Evolutionary conservation across 768 basidiomycete genomes (phyloP), one percentile per base, ranked within the genome.

Genomic region (Rhizopogon vulgaris): DNA sequence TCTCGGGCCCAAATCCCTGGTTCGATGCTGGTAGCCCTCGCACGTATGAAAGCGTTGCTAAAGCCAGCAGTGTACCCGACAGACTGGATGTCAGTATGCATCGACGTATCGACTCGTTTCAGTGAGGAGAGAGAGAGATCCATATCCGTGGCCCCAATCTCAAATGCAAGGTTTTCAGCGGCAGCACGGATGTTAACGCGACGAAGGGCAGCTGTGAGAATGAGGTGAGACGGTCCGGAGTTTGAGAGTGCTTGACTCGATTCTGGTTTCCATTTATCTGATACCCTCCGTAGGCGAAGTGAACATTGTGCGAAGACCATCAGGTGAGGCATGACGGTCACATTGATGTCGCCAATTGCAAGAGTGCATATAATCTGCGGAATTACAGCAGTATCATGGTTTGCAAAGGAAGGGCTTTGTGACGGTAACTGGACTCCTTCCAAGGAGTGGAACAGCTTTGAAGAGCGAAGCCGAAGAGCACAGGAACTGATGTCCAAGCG

Each of bases 101-200:
- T 22, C 32, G 28, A 15, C 55, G 48, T 14, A 52, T 49, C 51
- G 24, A 46, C 39, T 45, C 55, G 67, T 22, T 51, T 36, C 10
- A 78, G 53, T 12, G 65, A 50, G 14, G 69, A 73, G 5, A 74
- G 73, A 9, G 67, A 63, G 38, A 69, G 61, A 48, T 71, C 73
- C 9, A 78, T 53, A 11, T 64, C 66, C 3, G 72, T 66, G 24
- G 78, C 60, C 14, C 77, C 77, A 50, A 84, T 74, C 48, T 85
- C 87, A 50, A 87, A 77, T 15, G 79, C 71, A 27, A 90, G 71
- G 59, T 83, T 88, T 60, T 85, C 84, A 6, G 87, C 85, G 5
- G 79, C 82, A 7, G 85, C 85, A 50, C 76, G 78, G n/a, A 87
- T 60, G 25, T 72, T 73, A 39, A 85, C 56, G 7, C 63, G 70